A percentile compares a stretch with the other conserved stretches of the same genome.
phyloP scores from a whole-genome alignment of 2,329 filamentous ascomycete genomes.

The Geoglossum cookeanum region DNA sequence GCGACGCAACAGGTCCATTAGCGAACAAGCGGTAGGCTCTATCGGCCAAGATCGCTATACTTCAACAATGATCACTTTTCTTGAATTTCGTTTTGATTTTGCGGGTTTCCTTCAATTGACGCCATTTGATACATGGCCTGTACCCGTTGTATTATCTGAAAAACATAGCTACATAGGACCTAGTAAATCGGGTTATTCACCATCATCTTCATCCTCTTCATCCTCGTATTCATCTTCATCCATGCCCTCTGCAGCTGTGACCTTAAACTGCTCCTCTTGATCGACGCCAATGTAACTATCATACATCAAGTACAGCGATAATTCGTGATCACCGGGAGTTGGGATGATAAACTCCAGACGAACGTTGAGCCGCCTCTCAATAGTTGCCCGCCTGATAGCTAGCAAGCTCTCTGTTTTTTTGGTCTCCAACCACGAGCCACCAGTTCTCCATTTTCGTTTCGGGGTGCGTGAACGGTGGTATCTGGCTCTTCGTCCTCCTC shows the following conservation, averaged over 20 bases:
- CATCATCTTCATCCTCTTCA: constrained; percentile 38
- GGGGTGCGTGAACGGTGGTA: constrained; percentile 75
- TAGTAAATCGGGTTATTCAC: too few species aligned
- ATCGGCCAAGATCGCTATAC: too few species aligned
- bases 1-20: too few species aligned
- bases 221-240: constrained; percentile 83
- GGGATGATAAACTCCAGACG: constrained; percentile 79
- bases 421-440: constrained; percentile 93
- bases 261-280: constrained; percentile 76
- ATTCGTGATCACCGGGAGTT: constrained; percentile 60
- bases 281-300: constrained; percentile 95
- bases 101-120: too few species aligned
- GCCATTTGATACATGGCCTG: too few species aligned
- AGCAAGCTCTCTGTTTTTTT: constrained; percentile 73
- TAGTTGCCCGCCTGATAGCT: constrained; percentile 85
- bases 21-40: too few species aligned
- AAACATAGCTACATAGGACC: too few species aligned
- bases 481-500: constrained; percentile 58
- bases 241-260: constrained; percentile 79
- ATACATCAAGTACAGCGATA: constrained; percentile 90
- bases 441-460: constrained; percentile 87
- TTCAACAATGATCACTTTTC: too few species aligned
- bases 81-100: too few species aligned
- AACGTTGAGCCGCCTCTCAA: constrained; percentile 58
- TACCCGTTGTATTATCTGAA: too few species aligned